phyloP scores from a whole-genome alignment of 202 grass and related monocot genomes.

The Setaria italica region DNA sequence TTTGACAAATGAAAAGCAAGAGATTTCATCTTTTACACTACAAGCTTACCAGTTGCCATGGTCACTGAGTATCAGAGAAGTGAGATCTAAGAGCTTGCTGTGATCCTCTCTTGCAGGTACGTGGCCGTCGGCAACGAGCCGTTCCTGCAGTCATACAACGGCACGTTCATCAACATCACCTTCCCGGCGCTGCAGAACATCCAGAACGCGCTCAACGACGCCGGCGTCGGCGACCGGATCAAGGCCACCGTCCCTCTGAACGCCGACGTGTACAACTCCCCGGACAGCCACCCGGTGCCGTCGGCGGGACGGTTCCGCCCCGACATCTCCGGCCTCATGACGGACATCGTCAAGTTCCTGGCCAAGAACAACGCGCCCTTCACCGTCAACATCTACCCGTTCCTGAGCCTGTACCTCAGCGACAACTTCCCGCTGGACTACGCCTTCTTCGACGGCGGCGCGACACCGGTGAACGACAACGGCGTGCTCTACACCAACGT shows the following conservation, averaged over 20 bases:
- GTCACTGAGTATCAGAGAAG: neutral
- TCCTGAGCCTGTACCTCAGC: slow-evolving; percentile 60
- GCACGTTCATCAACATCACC: slow-evolving; percentile 48
- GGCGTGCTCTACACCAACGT: slow-evolving; percentile 75
- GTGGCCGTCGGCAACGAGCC: slow-evolving; percentile 78
- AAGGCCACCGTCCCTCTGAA: slow-evolving; percentile 72
- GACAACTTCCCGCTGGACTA: slow-evolving; percentile 65
- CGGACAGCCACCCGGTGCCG: slow-evolving; percentile 21
- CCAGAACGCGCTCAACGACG: slow-evolving; percentile 67
- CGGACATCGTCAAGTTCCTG: slow-evolving; percentile 59
- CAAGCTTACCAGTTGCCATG: neutral
- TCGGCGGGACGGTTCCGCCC: slow-evolving; percentile 50
- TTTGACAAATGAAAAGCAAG: neutral
- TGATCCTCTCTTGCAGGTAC: slow-evolving; percentile 51
- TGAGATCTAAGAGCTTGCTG: neutral
- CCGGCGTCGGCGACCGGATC: slow-evolving; percentile 47
- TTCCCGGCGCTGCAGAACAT: slow-evolving; percentile 67
- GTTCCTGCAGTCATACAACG: slow-evolving; percentile 54
- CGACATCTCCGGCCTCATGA: slow-evolving; percentile 48
- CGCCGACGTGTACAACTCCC: slow-evolving; percentile 74
- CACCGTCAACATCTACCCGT: slow-evolving; percentile 81
- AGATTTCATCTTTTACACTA: neutral
- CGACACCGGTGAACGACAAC: slow-evolving; percentile 50
- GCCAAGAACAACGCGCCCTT: slow-evolving; percentile 59
- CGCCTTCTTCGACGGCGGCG: slow-evolving; percentile 69